Percentiles rank a stretch among this genome's conserved stretches.
Evolutionary conservation across 306 rosid species (phyloP).

Genomic region (Dalbergia oliveri): DNA sequence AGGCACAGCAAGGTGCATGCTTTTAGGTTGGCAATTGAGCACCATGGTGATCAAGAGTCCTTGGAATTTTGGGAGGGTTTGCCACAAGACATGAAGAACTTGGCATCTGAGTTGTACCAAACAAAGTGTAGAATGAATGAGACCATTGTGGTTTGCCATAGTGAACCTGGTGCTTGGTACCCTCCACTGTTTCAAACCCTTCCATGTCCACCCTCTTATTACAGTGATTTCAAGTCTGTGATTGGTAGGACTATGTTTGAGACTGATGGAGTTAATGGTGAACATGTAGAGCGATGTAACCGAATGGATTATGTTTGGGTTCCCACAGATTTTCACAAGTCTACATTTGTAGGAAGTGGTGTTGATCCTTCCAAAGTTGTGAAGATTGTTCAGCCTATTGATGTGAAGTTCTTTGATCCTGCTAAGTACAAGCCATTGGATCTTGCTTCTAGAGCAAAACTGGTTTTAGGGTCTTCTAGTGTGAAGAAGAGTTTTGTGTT

Average conservation of each 20-base stretch:
- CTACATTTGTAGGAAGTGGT: slow-evolving; percentile 74
- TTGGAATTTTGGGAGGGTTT: slow-evolving; percentile 79
- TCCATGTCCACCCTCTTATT: slow-evolving; percentile 74
- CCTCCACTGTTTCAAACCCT: slow-evolving; percentile 80
- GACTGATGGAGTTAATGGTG: slow-evolving; percentile 68
- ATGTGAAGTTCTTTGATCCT: slow-evolving; percentile 86
- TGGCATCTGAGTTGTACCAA: slow-evolving; percentile 65
- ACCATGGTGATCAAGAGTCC: slow-evolving; percentile 80
- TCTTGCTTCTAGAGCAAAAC: slow-evolving; percentile 57
- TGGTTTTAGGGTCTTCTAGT: slow-evolving; percentile 55
- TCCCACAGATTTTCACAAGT: slow-evolving; percentile 79
- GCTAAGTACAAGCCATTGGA: slow-evolving; percentile 57
- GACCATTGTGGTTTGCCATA: slow-evolving; percentile 82
- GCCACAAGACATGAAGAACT: slow-evolving; percentile 54
- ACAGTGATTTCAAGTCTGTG: slow-evolving; percentile 70
- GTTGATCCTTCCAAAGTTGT: slow-evolving; percentile 81
- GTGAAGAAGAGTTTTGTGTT: slow-evolving; percentile 57
- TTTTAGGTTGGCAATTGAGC: slow-evolving; percentile 71
- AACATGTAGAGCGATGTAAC: slow-evolving; percentile 70
- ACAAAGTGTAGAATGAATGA: slow-evolving; percentile 67
- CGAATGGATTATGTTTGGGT: slow-evolving; percentile 89
- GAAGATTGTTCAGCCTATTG: slow-evolving; percentile 86
- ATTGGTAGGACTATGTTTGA: slow-evolving; percentile 93
- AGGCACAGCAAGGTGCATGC: slow-evolving; percentile 47
- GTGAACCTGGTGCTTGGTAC: slow-evolving; percentile 91